A percentile compares a stretch with the other conserved stretches of the same genome.
Conservation (phyloP, 495 filamentous ascomycete genomes). For the Lineolata rhizophorae region DNA sequence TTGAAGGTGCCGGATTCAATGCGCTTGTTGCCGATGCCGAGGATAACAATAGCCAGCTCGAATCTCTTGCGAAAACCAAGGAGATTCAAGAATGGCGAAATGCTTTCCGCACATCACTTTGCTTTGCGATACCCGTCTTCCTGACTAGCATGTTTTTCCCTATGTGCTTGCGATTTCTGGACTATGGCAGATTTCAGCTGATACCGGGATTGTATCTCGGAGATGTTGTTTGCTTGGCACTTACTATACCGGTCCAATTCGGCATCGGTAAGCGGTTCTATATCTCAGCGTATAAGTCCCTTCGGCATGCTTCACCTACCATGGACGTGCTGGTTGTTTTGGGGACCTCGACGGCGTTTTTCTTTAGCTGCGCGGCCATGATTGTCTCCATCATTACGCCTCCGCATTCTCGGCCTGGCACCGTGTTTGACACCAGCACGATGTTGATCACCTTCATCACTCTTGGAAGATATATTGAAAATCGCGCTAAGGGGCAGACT, state of each 20-base stretch:
- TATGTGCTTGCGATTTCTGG: conserved; percentile 25
- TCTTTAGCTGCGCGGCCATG: conserved; percentile 88
- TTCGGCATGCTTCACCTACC: conserved; percentile 74
- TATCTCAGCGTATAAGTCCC: conserved; percentile 65
- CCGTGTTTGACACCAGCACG: conserved; percentile 91
- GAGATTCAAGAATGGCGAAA: conserved; percentile 84
- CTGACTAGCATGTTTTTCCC: conserved; percentile 75
- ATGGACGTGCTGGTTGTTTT: conserved; percentile 96
- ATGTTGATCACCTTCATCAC: conserved; percentile 98
- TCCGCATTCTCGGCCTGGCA: conserved; percentile 57
- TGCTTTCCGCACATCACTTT: conserved; percentile 49
- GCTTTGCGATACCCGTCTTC: conserved; percentile 82
- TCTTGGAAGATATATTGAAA: conserved; percentile 80
- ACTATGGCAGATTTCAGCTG: conserved; percentile 41
- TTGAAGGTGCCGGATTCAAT: conserved; percentile 66
- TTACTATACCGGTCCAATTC: conserved; percentile 90
- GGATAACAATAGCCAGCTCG: conserved; percentile 90
- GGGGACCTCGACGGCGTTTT: conserved; percentile 92
- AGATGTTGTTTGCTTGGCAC: conserved; percentile 55
- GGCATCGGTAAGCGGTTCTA: conserved; percentile 92
- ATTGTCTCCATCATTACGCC: conserved; percentile 44
- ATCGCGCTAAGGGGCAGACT: conserved; percentile 88
- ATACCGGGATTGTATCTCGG: conserved; percentile 66
- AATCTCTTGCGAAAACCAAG: conserved; percentile 86
- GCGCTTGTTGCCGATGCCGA: conserved; percentile 76